Conservation (phyloP, 2,329 filamentous ascomycete species). For the Raffaelea ambrosiae region DNA sequence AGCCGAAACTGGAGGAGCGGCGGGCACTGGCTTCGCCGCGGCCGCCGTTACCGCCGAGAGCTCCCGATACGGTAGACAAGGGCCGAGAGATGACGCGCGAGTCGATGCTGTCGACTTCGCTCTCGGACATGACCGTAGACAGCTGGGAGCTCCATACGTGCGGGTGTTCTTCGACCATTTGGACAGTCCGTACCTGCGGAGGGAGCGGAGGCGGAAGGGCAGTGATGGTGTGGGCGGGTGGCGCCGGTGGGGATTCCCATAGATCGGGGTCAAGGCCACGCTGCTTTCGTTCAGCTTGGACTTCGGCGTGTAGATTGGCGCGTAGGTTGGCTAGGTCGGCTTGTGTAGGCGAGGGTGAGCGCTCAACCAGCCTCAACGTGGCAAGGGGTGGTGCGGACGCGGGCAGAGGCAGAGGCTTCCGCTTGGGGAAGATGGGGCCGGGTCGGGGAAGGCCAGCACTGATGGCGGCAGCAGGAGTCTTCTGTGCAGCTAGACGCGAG, state of each 20-base stretch:
- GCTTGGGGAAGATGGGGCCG: conserved; percentile 6
- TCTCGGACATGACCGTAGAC: conserved; percentile 56
- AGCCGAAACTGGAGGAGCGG: conserved; percentile 38
- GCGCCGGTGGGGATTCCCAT: conserved; percentile 16
- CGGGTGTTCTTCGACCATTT: conserved; percentile 39
- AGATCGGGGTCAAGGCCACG: conserved; percentile 5
- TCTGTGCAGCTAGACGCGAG: not conserved
- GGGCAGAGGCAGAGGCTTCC: conserved; percentile 11
- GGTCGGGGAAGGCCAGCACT: not conserved
- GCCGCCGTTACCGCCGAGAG: conserved; percentile 20
- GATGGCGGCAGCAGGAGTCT: not conserved
- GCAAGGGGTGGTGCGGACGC: conserved; percentile 2
- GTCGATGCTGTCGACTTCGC: conserved; percentile 39
- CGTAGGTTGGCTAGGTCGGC: not conserved
- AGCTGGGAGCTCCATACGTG: conserved; percentile 58
- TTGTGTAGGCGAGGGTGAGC: not conserved
- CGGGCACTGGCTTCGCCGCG: conserved; percentile 19
- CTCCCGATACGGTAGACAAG: conserved; percentile 32
- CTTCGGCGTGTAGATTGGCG: no score
- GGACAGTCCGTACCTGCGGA: conserved; percentile 18
- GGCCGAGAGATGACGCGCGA: conserved; percentile 37
- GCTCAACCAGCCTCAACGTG: not conserved
- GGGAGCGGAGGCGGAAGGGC: conserved; percentile 3
- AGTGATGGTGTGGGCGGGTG: not conserved
- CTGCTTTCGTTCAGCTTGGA: not conserved